Evolutionary conservation across 306 rosid genomes (phyloP), one percentile per base, ranked within the genome.

Genomic region (Trifolium dubium): DNA sequence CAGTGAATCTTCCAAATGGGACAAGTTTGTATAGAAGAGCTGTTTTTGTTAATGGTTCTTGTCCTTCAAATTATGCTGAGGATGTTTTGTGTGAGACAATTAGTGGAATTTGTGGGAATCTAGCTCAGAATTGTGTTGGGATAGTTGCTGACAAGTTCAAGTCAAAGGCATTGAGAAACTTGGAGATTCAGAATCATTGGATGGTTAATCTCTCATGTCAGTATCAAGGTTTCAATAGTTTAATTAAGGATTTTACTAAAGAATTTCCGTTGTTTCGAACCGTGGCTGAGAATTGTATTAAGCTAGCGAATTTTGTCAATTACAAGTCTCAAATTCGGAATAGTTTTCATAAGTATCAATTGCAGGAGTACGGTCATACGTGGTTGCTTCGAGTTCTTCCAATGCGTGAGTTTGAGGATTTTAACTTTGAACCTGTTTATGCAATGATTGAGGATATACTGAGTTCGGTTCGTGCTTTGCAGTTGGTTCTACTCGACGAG

Each of bases 201-300:
- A 93, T 93, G 98, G 92, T 93, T 67, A 93, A 93, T 69, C 94
- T 91, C 49, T 84, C 96, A 62, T 93, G 98, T 84, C 98, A 91
- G 77, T 84, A 78, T 71, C 98, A 88, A 64, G 98, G 87, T 0
- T 86, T 93, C 63, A 85, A 68, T 46, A 85, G 85, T 67, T 82
- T 93, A 79, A 77, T 91, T 51, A 89, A 89, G 88, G 94, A 91
- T 76, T 86, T 93, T 47, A 51, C 69, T 66, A 91, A 78, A 80
- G 97, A 86, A 31, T 90, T 93, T 74, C 89, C 86, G 1, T 68
- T 93, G 85, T 91, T 91, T 80, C 79, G 62, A 30, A 67, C 77
- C 0, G 92, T 89, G 1, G 61, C 83, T 10, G 89, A 83, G 31
- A 88, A 85, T 75, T 89, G 96, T 64, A 73, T 88, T n/a, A 91